Conservation (phyloP, 2,329 filamentous ascomycete species). For the Penicillium sp. region DNA sequence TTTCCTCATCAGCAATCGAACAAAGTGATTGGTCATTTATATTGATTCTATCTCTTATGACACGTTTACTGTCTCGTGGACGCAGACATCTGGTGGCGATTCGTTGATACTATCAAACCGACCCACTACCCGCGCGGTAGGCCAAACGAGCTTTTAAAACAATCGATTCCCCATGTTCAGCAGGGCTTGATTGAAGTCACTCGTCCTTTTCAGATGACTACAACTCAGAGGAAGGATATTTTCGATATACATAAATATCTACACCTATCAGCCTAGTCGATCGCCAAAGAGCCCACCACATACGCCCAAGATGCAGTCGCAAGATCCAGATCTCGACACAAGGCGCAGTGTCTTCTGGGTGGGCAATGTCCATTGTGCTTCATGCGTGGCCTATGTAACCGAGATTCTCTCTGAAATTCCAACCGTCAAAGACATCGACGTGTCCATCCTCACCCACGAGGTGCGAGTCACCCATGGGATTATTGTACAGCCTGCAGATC, state of each 20-base stretch:
- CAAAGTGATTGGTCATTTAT: background rate
- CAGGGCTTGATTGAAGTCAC: background rate
- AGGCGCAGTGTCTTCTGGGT: constrained; percentile 42
- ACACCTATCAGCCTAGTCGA: constrained; percentile 1
- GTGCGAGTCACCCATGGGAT: constrained; percentile 43
- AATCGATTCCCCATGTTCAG: background rate
- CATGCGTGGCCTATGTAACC: constrained; percentile 48
- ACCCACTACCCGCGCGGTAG: constrained; percentile 8
- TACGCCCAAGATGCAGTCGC: constrained; percentile 12
- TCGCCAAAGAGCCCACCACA: constrained; percentile 5
- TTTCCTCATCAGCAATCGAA: constrained; percentile 6
- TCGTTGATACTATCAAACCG: constrained; percentile 7
- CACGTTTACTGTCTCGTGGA: constrained; percentile 5
- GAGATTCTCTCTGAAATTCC: constrained; percentile 42
- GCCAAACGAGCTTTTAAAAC: constrained; percentile 1
- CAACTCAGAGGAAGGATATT: background rate
- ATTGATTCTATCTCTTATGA: constrained; percentile 1
- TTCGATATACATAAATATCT: background rate
- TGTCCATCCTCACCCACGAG: constrained; percentile 46
- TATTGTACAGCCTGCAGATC: constrained; percentile 30
- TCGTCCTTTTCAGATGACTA: background rate
- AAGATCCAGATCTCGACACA: background rate
- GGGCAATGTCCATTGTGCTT: constrained; percentile 51
- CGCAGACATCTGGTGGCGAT: constrained; percentile 1
- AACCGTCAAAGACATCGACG: constrained; percentile 39